Conservation (phyloP, 495 filamentous ascomycete species). For the Collariella sp. region DNA sequence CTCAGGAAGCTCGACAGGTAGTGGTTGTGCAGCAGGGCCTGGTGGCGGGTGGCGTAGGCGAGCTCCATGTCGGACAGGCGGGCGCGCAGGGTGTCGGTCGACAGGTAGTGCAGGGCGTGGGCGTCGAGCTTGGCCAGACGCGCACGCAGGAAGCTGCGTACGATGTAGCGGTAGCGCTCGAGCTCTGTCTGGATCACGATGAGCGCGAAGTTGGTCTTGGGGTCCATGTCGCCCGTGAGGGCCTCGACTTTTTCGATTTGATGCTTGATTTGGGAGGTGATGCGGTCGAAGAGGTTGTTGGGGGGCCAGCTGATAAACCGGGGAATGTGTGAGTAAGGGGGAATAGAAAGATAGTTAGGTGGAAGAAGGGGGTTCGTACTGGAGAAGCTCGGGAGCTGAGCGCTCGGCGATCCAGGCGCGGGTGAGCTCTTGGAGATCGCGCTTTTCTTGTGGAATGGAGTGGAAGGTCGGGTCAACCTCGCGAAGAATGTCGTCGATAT, state of each 20-base stretch:
- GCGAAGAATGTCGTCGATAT: conserved; percentile 83
- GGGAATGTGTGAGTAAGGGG: conserved; percentile 10
- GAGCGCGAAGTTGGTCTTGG: conserved; percentile 80
- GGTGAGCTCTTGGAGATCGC: conserved; percentile 81
- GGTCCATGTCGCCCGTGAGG: conserved; percentile 70
- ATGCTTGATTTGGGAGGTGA: conserved; percentile 60
- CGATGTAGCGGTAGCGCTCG: conserved; percentile 81
- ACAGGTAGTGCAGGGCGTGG: conserved; percentile 55
- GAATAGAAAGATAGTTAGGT: neutral
- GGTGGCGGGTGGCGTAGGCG: conserved; percentile 71
- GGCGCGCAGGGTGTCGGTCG: conserved; percentile 34
- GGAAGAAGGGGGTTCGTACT: conserved; percentile 24
- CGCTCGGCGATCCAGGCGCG: conserved; percentile 89
- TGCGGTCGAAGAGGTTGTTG: conserved; percentile 53
- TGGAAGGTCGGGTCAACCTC: conserved; percentile 59
- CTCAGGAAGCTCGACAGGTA: conserved; percentile 73
- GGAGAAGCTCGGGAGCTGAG: conserved; percentile 70
- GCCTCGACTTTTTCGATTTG: conserved; percentile 68
- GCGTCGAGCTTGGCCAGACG: conserved; percentile 80
- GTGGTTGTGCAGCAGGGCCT: conserved; percentile 70
- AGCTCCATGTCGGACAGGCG: conserved; percentile 65
- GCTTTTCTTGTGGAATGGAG: conserved; percentile 49
- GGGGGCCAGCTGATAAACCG: conserved; percentile 39
- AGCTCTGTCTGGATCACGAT: conserved; percentile 96
- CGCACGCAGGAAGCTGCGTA: conserved; percentile 76